Base-by-base conservation (phyloP, 495 filamentous ascomycete species). In the Aspergillus leporis region DNA sequence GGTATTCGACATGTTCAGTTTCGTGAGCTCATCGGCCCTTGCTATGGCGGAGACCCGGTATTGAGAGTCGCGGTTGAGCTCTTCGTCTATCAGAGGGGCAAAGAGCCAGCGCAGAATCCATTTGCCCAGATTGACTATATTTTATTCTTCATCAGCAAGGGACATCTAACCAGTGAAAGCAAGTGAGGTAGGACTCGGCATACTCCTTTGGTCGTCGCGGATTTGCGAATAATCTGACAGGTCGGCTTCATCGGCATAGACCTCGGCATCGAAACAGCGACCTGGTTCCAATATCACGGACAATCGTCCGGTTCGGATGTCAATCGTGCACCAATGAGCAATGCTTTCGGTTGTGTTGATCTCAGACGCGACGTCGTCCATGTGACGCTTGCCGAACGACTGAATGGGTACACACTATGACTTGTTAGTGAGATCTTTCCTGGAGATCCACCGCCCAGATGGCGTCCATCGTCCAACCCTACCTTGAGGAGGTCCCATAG, bases 71-170 rank as follows among this genome's bases (percentile, higher is more conserved):
- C 90, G 86, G 55, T 82, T 82, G 61, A 95, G 88, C 72, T 97
- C 90, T 70, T 96, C 91, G 58, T 93, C 89, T 45, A 98, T 90
- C 43, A 98, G 79, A 40, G 88, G 89, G 22, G 86, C 86, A 71
- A 98, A 98, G 2, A 98, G 83, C 73, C 96, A 96, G 49, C 94
- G 86, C 46, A 98, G 80, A 53, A 98, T 83, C 94, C 94, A 98
- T 79, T 96, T 97, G 4, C 94, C 94, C 53, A 98, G 85, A 70
- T 97, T 98, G 67, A 98, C 92, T 96, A 41, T 43, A n/a, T 16
- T 8, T 13, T 64, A 28, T 66, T 70, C 28, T 64, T 59, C 63
- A 38, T 52, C 16, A 12, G 61, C 28, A 52, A 41, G 22, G 52
- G 51, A 51, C 18, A 48, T 7, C 19, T 1, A 25, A 54, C 16